Conservation (phyloP, 306 rosid species). For the Parietaria judaica region DNA sequence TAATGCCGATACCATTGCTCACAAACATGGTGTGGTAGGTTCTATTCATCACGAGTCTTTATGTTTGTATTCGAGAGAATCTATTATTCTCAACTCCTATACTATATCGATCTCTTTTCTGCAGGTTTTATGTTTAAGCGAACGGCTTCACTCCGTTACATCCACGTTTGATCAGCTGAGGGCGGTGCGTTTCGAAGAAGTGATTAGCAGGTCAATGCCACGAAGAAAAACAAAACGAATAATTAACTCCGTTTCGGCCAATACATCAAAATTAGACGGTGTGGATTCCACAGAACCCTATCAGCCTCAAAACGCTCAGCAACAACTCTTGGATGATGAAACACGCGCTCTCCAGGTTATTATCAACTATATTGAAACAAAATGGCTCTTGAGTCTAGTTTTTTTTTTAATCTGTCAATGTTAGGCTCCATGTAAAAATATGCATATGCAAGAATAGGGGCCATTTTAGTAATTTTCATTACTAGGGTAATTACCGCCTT, state of each 20-base stretch:
- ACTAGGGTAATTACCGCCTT: no score
- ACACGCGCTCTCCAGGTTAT: conserved; percentile 94
- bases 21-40: conserved; percentile 99
- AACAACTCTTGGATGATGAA: conserved; percentile 83
- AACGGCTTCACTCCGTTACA: conserved; percentile 84
- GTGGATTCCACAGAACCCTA: conserved; percentile 50
- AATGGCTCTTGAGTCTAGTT: background rate
- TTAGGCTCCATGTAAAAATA: background rate
- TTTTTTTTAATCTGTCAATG: background rate
- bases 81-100: background rate
- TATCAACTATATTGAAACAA: background rate
- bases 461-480: background rate
- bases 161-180: conserved; percentile 88
- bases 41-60: conserved; percentile 8
- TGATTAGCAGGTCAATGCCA: conserved; percentile 68
- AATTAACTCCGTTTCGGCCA: conserved; percentile 31
- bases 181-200: conserved; percentile 85
- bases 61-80: background rate
- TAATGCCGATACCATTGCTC: conserved; percentile 77
- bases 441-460: background rate
- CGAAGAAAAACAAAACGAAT: conserved; percentile 55
- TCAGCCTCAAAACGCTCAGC: conserved; percentile 69
- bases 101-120: conserved; percentile 13
- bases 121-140: conserved; percentile 80
- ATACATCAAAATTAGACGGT: conserved; percentile 33